These are phyloP conservation scores for Colletotrichum paranaense DNA, from an alignment of 2,329 filamentous ascomycete species.

Conservation along the genomic window DNA sequence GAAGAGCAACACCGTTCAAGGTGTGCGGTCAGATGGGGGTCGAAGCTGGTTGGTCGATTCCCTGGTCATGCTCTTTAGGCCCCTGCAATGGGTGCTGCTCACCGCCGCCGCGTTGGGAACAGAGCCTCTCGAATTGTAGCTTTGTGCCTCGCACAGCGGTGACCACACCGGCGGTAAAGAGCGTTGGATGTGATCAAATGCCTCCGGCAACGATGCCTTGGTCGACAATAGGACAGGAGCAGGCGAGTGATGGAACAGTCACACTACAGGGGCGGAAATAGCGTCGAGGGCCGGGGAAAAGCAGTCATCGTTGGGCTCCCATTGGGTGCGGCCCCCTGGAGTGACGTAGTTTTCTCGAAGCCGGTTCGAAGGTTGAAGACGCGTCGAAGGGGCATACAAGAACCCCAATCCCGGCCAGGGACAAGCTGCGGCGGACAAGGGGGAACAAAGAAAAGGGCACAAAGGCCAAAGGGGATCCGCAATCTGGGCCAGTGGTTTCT, in stretches of 20 bases:
- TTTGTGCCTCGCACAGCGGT: background rate
- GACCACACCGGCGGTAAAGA: background rate
- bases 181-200: background rate
- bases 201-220: background rate
- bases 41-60: background rate
- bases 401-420: background rate
- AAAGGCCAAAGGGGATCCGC: slow-evolving; percentile 4
- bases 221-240: background rate
- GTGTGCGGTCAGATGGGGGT: background rate
- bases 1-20: slow-evolving; percentile 10
- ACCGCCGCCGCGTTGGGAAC: slow-evolving; percentile 20
- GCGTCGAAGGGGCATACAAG: background rate
- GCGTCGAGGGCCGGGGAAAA: background rate
- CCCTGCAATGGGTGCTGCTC: slow-evolving; percentile 15
- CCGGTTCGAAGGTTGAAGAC: slow-evolving; percentile 18
- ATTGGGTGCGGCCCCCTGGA: slow-evolving; percentile 10
- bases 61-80: background rate
- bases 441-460: background rate
- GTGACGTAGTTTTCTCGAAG: slow-evolving; percentile 35
- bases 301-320: slow-evolving; percentile 2
- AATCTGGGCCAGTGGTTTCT: slow-evolving; percentile 28
- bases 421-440: background rate
- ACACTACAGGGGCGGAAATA: slow-evolving; percentile 17
- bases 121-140: background rate
- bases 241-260: background rate